A percentile compares a stretch with the other conserved stretches of the same genome.
These are phyloP conservation scores for Kodamaea sp. DNA, from an alignment of 1,139 yeast genomes.

Conservation along the genomic window DNA sequence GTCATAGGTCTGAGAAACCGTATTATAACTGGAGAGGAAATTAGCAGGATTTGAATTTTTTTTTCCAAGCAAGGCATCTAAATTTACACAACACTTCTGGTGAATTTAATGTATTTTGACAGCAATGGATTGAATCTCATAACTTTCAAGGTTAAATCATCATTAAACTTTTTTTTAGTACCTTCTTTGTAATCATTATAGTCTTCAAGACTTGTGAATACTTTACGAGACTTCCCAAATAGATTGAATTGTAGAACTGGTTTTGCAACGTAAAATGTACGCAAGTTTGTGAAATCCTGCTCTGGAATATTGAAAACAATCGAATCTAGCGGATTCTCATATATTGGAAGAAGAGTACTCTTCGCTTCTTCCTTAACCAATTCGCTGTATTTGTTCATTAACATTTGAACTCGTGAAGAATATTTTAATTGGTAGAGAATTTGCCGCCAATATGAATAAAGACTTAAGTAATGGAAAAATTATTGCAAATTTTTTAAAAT, in stretches of 20 bases:
- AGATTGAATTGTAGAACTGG: slow-evolving; percentile 1
- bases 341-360: too few species aligned
- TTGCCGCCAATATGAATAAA: too few species aligned
- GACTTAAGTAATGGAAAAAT: too few species aligned
- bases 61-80: neutral
- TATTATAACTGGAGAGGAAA: neutral
- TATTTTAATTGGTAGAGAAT: too few species aligned
- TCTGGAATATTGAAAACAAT: too few species aligned
- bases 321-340: too few species aligned
- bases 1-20: neutral
- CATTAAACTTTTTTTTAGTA: neutral
- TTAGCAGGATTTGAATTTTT: neutral
- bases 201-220: slow-evolving; percentile 1
- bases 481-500: too few species aligned
- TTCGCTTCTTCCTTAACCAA: too few species aligned
- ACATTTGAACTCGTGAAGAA: too few species aligned
- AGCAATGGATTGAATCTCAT: slow-evolving; percentile 1
- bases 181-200: neutral
- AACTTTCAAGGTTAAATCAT: too few species aligned
- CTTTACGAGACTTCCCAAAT: slow-evolving; percentile 1
- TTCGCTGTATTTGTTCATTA: too few species aligned
- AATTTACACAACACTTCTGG: neutral
- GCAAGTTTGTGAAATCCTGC: neutral
- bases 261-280: slow-evolving; percentile 4
- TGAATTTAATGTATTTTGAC: slow-evolving; percentile 1